Conservation (phyloP, 2,329 filamentous ascomycete genomes). For the Fusarium burgessii region DNA sequence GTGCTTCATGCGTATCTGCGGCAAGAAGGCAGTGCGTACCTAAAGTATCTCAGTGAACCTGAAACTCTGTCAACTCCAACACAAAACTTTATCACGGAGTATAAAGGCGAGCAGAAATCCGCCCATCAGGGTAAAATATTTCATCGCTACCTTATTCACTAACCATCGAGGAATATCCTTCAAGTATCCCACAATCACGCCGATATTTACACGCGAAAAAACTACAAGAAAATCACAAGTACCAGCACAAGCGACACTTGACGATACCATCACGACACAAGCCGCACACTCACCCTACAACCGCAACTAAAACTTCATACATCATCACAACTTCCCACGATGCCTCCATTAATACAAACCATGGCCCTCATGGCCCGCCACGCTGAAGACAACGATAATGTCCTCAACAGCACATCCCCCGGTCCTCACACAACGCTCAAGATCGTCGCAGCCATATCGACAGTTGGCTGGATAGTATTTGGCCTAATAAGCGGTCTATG, state of each 20-base stretch:
- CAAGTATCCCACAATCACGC: conserved; percentile 7
- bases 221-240: background rate
- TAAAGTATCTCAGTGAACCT: background rate
- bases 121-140: too few relatives aligned
- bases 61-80: background rate
- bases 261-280: background rate
- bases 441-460: conserved; percentile 45
- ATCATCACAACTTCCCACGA: background rate
- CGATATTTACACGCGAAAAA: background rate
- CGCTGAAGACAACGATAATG: background rate
- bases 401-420: conserved; percentile 17
- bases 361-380: conserved; percentile 2
- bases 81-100: background rate
- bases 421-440: conserved; percentile 25
- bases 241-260: background rate
- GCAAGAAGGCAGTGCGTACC: background rate
- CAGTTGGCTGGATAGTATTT: conserved; percentile 48
- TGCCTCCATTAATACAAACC: background rate
- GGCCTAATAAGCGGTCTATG: conserved; percentile 50
- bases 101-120: background rate
- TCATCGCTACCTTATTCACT: conserved; percentile 3
- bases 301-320: background rate
- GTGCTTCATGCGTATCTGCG: background rate
- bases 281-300: background rate
- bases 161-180: conserved; percentile 5